phyloP scores from a whole-genome alignment of 2,329 filamentous ascomycete species.

The Penicillium sp. region DNA sequence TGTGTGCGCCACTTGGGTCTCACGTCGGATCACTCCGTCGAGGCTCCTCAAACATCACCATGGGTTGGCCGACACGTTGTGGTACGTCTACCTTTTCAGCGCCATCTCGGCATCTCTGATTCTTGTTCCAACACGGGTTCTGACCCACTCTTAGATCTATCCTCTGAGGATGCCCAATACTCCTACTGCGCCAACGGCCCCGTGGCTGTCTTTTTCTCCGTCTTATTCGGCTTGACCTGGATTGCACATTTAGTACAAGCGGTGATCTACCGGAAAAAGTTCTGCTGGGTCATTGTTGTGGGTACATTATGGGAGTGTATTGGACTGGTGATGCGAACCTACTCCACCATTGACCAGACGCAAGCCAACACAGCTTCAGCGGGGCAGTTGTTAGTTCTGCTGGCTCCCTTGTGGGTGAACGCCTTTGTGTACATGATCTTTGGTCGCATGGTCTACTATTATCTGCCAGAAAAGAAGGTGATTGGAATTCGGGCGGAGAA shows the following conservation, averaged over 20 bases:
- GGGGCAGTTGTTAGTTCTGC: conserved; percentile 1
- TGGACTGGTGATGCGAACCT: conserved; percentile 2
- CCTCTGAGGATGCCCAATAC: conserved; percentile 2
- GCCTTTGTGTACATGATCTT: conserved; percentile 6
- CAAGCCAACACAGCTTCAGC: neutral
- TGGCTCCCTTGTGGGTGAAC: conserved; percentile 5
- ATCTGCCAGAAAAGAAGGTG: conserved; percentile 3
- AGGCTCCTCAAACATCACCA: neutral
- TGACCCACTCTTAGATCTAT: conserved; percentile 1
- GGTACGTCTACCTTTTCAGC: neutral
- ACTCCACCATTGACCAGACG: neutral
- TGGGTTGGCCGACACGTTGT: conserved; percentile 5
- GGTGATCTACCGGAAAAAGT: conserved; percentile 2
- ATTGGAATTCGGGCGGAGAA: neutral
- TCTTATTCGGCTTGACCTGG: conserved; percentile 3
- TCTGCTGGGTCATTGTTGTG: conserved; percentile 3
- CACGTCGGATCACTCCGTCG: neutral
- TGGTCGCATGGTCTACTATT: conserved; percentile 5
- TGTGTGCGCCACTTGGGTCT: no score
- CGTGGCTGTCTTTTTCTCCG: conserved; percentile 1
- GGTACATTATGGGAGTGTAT: neutral
- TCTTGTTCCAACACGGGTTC: neutral
- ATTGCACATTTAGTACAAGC: conserved; percentile 1
- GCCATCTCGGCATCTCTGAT: neutral
- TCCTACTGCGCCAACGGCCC: conserved; percentile 1